Conservation (phyloP, 306 rosid species). For the Cicer yamashitae region DNA sequence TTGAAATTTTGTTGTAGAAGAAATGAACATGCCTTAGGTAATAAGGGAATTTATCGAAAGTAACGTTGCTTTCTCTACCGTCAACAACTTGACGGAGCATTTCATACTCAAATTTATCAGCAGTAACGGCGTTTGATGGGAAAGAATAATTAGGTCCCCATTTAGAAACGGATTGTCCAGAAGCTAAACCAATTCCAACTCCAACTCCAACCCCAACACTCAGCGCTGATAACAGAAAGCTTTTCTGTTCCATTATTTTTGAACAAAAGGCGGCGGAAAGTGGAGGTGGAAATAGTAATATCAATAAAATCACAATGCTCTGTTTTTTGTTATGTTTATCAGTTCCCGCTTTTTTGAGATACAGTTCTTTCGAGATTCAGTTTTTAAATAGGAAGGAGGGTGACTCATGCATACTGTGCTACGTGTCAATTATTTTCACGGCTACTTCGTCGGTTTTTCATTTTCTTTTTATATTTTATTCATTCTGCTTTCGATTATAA, state of each 20-base stretch:
- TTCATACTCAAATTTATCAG: conserved; percentile 79
- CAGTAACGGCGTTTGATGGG: conserved; percentile 57
- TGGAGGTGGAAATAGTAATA: not conserved
- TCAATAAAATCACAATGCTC: too few relatives aligned
- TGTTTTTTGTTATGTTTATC: not conserved
- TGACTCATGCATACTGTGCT: conserved; percentile 41
- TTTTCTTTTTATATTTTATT: conserved; percentile 24
- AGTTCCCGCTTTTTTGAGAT: conserved; percentile 54
- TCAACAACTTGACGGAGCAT: conserved; percentile 73
- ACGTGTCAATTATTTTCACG: conserved; percentile 63
- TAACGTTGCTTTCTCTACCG: conserved; percentile 84
- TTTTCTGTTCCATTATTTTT: conserved; percentile 70
- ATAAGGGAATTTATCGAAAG: conserved; percentile 87
- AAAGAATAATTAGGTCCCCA: conserved; percentile 54
- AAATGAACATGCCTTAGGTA: conserved; percentile 63
- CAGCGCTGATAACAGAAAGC: conserved; percentile 74
- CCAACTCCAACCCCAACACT: conserved; percentile 92
- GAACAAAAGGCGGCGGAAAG: conserved; percentile 18
- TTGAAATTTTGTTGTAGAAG: not conserved
- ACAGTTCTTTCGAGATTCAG: not conserved
- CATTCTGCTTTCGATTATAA: not conserved
- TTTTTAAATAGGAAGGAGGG: conserved; percentile 42
- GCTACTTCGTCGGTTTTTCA: conserved; percentile 52
- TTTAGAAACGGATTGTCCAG: conserved; percentile 66
- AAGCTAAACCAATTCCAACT: conserved; percentile 86